phyloP scores from a whole-genome alignment of 1,139 yeast species.

The Hansenula sp. region DNA sequence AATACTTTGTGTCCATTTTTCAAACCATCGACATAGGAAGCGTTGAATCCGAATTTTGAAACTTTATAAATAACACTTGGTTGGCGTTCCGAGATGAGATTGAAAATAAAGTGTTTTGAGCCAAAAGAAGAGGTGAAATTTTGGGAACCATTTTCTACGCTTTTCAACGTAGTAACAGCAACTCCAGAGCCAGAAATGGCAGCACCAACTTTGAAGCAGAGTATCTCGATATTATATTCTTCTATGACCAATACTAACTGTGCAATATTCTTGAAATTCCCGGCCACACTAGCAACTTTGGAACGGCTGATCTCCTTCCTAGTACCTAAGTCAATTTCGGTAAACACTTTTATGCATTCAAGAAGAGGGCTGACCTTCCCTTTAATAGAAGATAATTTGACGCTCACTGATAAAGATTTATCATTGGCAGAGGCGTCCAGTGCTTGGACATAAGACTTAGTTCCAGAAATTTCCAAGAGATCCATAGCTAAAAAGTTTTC shows the following conservation, averaged over 20 bases:
- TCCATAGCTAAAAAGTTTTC: neutral
- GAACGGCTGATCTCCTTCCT: no score
- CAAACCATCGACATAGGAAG: slow-evolving; percentile 1
- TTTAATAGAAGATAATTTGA: neutral
- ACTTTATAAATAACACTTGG: slow-evolving; percentile 7
- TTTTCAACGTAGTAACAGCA: neutral
- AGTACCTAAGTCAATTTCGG: no score
- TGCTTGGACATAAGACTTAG: neutral
- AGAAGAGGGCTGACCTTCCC: slow-evolving; percentile 1
- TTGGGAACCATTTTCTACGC: no score
- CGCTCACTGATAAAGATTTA: neutral
- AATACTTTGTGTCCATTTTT: slow-evolving; percentile 6
- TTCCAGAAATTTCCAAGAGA: slow-evolving; percentile 1
- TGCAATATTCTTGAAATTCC: no score
- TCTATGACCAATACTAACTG: no score
- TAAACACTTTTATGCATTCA: neutral
- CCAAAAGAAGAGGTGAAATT: neutral
- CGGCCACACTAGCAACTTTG: no score
- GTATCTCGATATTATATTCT: no score
- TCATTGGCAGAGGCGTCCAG: neutral
- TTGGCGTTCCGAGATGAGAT: neutral
- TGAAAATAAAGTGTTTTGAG: neutral
- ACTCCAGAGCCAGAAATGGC: neutral
- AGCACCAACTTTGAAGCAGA: neutral
- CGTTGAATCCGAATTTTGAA: slow-evolving; percentile 2